phyloP scores from a whole-genome alignment of 345 rosid species.

The Boechera retrofracta region DNA sequence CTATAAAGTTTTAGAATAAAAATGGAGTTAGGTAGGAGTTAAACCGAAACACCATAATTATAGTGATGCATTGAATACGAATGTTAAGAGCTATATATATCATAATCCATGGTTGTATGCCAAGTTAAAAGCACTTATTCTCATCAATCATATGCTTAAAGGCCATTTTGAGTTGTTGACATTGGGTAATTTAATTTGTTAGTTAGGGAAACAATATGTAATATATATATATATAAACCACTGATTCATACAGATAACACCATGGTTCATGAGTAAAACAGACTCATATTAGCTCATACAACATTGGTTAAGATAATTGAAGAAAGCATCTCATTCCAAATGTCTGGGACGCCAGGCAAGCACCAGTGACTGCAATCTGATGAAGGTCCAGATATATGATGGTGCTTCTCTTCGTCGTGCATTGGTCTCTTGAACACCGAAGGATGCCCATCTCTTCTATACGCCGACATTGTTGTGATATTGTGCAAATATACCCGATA shows the following conservation, averaged over 20 bases:
- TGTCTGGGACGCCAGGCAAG: conserved; percentile 95
- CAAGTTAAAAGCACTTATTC: background rate
- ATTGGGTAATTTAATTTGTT: background rate
- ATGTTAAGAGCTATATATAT: background rate
- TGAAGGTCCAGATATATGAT: conserved; percentile 44
- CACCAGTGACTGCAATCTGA: conserved; percentile 99
- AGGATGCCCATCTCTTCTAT: conserved; percentile 90
- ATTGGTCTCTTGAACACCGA: conserved; percentile 74
- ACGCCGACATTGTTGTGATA: conserved; percentile 79
- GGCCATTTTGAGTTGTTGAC: background rate
- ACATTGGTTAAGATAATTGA: conserved; percentile 36
- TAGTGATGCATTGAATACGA: background rate
- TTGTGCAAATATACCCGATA: conserved; percentile 81
- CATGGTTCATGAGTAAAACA: background rate
- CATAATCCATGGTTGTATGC: background rate
- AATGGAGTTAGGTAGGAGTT: background rate
- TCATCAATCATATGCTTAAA: background rate
- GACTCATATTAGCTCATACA: conserved; percentile 19
- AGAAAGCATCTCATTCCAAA: conserved; percentile 90
- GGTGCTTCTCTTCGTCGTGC: conserved; percentile 60
- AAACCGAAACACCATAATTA: background rate
- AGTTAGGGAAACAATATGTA: background rate
- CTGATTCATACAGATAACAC: background rate
- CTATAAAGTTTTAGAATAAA: conserved; percentile 18
- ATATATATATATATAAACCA: background rate